These are phyloP conservation scores for Oligophagozyma castellii DNA, from an alignment of 1,139 yeast genomes.

Conservation along the genomic window DNA sequence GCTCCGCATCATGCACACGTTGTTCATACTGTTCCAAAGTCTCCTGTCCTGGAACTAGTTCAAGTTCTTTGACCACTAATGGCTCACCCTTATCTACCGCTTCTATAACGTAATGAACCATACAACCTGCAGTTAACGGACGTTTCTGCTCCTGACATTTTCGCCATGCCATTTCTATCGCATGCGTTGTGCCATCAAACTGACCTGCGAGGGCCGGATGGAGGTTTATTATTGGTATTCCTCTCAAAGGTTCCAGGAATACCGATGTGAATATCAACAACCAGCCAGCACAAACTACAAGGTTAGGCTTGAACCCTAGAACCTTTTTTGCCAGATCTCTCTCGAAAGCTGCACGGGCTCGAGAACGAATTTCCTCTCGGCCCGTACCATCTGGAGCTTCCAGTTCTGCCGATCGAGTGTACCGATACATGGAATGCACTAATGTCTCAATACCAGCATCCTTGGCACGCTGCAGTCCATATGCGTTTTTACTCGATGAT, in stretches of 20 bases:
- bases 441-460: constrained; percentile 54
- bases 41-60: constrained; percentile 50
- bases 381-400: constrained; percentile 20
- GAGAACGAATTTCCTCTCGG: constrained; percentile 39
- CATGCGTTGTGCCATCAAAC: constrained; percentile 85
- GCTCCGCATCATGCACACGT: constrained; percentile 79
- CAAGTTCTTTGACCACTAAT: constrained; percentile 63
- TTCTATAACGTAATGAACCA: constrained; percentile 91
- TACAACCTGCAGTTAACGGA: constrained; percentile 59
- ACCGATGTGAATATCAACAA: constrained; percentile 77
- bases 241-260: constrained; percentile 53
- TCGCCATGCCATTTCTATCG: constrained; percentile 90
- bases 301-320: constrained; percentile 50
- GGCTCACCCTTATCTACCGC: constrained; percentile 94
- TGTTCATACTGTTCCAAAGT: constrained; percentile 64
- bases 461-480: constrained; percentile 67
- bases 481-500: constrained; percentile 74
- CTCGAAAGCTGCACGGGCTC: constrained; percentile 61
- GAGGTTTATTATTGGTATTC: constrained; percentile 70
- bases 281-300: constrained; percentile 98
- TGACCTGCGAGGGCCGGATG: constrained; percentile 98
- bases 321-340: constrained; percentile 60
- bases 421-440: constrained; percentile 58
- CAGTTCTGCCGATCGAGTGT: constrained; percentile 62
- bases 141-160: constrained; percentile 69